phyloP scores from a whole-genome alignment of 176 grass and related monocot genomes.

The Oryza coarctata region DNA sequence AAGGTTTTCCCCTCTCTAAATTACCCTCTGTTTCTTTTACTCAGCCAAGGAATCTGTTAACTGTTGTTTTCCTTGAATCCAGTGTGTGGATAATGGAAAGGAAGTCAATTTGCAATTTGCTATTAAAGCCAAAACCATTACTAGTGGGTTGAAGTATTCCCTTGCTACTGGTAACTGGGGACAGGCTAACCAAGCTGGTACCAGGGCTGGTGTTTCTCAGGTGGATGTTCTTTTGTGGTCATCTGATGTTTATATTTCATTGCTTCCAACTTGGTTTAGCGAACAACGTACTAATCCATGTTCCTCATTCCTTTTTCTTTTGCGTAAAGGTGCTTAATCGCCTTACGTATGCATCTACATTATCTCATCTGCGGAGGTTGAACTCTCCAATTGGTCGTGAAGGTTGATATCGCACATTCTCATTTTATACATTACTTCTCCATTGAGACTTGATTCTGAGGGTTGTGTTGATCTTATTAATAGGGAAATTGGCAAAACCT shows the following conservation, averaged over 20 bases:
- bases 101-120: constrained; percentile 99
- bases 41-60: constrained; percentile 32
- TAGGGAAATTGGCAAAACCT: constrained; percentile 95
- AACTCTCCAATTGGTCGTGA: constrained; percentile 99
- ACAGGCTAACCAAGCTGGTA: constrained; percentile 92
- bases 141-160: constrained; percentile 82
- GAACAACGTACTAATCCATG: constrained; percentile 9
- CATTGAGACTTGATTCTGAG: not conserved
- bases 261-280: constrained; percentile 24
- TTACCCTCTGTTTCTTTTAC: constrained; percentile 6
- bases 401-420: constrained; percentile 51
- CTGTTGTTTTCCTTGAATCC: constrained; percentile 33
- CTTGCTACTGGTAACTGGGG: constrained; percentile 94
- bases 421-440: constrained; percentile 5
- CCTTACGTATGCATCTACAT: constrained; percentile 93
- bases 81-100: constrained; percentile 99
- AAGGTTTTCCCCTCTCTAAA: constrained; percentile 60
- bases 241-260: not conserved
- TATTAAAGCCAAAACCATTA: constrained; percentile 99
- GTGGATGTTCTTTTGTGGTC: constrained; percentile 44
- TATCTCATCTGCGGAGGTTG: constrained; percentile 94
- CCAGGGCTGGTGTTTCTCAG: constrained; percentile 95
- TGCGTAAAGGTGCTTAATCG: constrained; percentile 90
- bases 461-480: constrained; percentile 27
- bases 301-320: not conserved